phyloP scores from a whole-genome alignment of 257 asterid species.

The Penstemon barbatus region DNA sequence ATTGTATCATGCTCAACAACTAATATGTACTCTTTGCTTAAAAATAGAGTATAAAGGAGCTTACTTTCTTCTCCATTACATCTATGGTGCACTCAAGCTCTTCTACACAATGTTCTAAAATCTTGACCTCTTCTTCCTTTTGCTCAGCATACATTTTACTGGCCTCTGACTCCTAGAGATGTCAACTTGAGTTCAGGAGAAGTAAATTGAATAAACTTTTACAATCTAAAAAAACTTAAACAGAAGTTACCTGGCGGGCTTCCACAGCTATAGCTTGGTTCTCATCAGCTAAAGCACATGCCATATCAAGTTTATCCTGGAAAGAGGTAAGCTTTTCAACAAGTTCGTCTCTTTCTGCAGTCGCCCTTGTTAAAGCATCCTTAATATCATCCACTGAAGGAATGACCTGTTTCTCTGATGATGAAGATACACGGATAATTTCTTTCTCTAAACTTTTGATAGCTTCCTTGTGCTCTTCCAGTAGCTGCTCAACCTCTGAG shows the following conservation, averaged over 20 bases:
- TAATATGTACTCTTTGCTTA: conserved; percentile 1
- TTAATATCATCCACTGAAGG: conserved; percentile 43
- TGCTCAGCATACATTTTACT: conserved; percentile 77
- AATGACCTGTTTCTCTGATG: conserved; percentile 44
- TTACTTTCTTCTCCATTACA: conserved; percentile 84
- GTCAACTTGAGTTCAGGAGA: conserved; percentile 30
- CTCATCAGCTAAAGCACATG: conserved; percentile 74
- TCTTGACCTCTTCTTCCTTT: conserved; percentile 91
- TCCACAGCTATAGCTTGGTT: conserved; percentile 79
- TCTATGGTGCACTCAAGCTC: conserved; percentile 88
- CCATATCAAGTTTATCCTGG: conserved; percentile 69
- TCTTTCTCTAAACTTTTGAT: conserved; percentile 66
- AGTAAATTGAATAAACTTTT: conserved; percentile 19
- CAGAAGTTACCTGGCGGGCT: conserved; percentile 62
- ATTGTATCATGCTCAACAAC: conserved; percentile 20
- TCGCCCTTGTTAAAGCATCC: conserved; percentile 48
- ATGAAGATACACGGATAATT: conserved; percentile 58
- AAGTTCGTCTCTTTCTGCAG: conserved; percentile 63
- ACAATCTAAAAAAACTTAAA: conserved; percentile 26
- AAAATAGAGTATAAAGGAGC: conserved; percentile 21
- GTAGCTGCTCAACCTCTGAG: conserved; percentile 59
- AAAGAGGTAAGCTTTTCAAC: conserved; percentile 55
- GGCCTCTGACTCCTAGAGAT: conserved; percentile 66
- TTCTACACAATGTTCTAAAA: conserved; percentile 76
- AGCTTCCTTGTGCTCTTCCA: conserved; percentile 62